A percentile compares a stretch with the other conserved stretches of the same genome.
phyloP scores from a whole-genome alignment of 139 green algal genomes.

The Chlorella vulgaris region DNA sequence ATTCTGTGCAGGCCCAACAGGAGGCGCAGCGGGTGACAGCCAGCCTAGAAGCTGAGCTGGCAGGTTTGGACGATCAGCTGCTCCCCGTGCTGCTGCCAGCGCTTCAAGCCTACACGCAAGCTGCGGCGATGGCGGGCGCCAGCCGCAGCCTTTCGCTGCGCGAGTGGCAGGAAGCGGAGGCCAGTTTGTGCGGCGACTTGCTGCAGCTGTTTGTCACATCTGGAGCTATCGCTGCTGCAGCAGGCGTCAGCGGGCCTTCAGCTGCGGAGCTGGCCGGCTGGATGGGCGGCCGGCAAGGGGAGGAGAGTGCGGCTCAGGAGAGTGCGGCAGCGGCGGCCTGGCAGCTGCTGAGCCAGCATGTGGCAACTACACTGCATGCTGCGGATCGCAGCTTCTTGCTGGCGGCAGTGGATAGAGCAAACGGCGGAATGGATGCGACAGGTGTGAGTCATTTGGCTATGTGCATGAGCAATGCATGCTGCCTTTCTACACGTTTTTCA shows the following conservation, averaged over 20 bases:
- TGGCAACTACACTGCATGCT: slow-evolving; percentile 9
- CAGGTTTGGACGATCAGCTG: not conserved
- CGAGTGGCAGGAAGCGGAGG: slow-evolving; percentile 25
- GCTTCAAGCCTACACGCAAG: slow-evolving; percentile 30
- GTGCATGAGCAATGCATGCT: too few species aligned
- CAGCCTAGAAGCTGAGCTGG: not conserved
- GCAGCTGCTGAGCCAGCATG: slow-evolving; percentile 31
- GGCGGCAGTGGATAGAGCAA: slow-evolving; percentile 16
- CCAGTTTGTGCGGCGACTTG: slow-evolving; percentile 9
- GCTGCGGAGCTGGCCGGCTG: not conserved
- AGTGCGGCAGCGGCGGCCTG: not conserved
- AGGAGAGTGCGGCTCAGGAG: not conserved
- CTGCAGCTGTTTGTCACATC: slow-evolving; percentile 36
- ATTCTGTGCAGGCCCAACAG: not conserved
- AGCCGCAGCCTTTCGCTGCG: not conserved
- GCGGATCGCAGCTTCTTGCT: slow-evolving; percentile 25
- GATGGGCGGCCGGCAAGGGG: not conserved
- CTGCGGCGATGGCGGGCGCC: not conserved
- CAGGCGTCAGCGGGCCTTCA: not conserved
- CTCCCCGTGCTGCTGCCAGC: slow-evolving; percentile 21
- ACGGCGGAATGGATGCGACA: slow-evolving; percentile 22
- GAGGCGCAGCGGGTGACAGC: not conserved
- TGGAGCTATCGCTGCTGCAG: slow-evolving; percentile 12
- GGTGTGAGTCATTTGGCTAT: not conserved
- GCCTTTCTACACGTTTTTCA: too few species aligned